Conservation (phyloP, 1,284 basidiomycete species). For the Ustilago shanxiensis region DNA sequence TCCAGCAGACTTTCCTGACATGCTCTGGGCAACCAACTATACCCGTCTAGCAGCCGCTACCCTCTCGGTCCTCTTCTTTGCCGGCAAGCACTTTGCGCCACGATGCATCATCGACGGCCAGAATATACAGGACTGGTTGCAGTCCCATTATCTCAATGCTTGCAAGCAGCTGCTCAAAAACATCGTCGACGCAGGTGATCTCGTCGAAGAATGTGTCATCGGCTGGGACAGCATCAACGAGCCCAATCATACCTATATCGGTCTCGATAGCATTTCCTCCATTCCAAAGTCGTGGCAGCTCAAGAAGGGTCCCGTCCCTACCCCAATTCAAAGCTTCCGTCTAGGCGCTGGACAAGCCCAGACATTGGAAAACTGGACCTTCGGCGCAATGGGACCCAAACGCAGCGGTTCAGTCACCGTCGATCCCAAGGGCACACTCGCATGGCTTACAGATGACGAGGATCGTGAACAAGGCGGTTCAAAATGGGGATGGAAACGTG, state of each 20-base stretch:
- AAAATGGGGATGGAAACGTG: constrained; percentile 84
- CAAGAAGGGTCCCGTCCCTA: constrained; percentile 86
- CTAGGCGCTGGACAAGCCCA: constrained; percentile 89
- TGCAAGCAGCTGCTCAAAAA: constrained; percentile 81
- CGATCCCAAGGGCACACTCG: constrained; percentile 80
- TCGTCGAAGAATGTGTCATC: constrained; percentile 87
- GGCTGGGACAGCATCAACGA: constrained; percentile 99
- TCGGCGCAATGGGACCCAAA: constrained; percentile 83
- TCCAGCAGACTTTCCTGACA: constrained; percentile 83
- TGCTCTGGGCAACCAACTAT: constrained; percentile 98
- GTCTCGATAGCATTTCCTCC: constrained; percentile 75
- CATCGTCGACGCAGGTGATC: constrained; percentile 79
- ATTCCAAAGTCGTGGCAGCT: constrained; percentile 72
- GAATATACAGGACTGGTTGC: constrained; percentile 95
- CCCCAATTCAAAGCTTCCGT: constrained; percentile 84
- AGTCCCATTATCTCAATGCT: constrained; percentile 85
- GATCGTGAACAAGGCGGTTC: constrained; percentile 52
- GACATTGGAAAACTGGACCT: constrained; percentile 86
- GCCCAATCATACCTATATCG: constrained; percentile 87
- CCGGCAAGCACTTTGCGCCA: constrained; percentile 88
- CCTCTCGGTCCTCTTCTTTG: constrained; percentile 94
- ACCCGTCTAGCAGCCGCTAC: constrained; percentile 88
- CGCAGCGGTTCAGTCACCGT: constrained; percentile 80
- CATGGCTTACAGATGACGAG: constrained; percentile 61
- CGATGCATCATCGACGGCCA: constrained; percentile 89